Conservation (phyloP, 1,284 basidiomycete species). For the Cutaneotrichosporon arboriforme region DNA sequence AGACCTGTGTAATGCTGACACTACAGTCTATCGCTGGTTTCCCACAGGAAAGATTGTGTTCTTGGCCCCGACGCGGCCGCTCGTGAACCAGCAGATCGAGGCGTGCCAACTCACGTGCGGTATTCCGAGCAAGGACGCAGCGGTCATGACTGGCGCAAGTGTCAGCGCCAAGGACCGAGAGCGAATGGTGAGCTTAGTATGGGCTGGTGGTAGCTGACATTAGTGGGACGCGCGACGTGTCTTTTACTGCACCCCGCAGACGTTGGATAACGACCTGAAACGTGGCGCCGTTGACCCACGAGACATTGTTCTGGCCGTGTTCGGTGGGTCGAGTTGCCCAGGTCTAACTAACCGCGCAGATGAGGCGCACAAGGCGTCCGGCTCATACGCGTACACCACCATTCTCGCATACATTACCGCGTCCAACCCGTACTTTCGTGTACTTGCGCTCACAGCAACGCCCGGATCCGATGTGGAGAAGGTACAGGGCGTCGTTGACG, state of each 20-base stretch:
- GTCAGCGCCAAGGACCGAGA: conserved; percentile 50
- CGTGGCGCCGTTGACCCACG: conserved; percentile 67
- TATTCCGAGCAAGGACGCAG: conserved; percentile 79
- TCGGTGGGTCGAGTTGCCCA: conserved; percentile 54
- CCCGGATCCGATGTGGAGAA: conserved; percentile 80
- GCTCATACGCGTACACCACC: conserved; percentile 87
- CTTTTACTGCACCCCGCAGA: conserved; percentile 98
- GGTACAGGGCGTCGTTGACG: conserved; percentile 87
- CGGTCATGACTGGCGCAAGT: conserved; percentile 75
- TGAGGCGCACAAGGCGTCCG: conserved; percentile 91
- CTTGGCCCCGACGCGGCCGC: conserved; percentile 89
- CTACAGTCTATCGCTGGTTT: conserved; percentile 82
- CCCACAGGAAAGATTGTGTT: conserved; percentile 91
- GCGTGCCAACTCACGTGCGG: conserved; percentile 93
- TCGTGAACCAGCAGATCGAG: conserved; percentile 89
- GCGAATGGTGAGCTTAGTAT: conserved; percentile 56
- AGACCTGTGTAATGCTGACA: neutral
- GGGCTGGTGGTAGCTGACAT: conserved; percentile 11
- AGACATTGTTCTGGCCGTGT: conserved; percentile 64
- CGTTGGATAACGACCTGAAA: conserved; percentile 79
- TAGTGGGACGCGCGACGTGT: conserved; percentile 65
- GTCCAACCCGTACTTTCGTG: conserved; percentile 86
- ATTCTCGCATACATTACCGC: conserved; percentile 86
- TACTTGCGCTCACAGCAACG: conserved; percentile 91
- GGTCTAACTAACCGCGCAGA: conserved; percentile 53